Conservation (phyloP, 2,329 filamentous ascomycete species). For the Alternaria arborescens region DNA sequence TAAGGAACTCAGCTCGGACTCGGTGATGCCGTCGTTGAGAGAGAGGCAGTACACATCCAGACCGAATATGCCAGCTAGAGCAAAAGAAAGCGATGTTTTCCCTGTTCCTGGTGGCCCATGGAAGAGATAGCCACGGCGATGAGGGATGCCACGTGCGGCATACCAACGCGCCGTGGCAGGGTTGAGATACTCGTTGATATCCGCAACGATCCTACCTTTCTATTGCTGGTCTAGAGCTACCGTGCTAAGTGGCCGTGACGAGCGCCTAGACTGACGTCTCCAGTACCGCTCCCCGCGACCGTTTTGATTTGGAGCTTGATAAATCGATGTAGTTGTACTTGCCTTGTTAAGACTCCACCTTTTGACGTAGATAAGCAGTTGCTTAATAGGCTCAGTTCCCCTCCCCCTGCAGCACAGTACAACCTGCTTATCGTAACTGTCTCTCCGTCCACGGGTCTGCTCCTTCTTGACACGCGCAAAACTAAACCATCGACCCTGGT, state of each 20-base stretch:
- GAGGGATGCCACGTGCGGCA: constrained; percentile 82
- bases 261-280: constrained; percentile 43
- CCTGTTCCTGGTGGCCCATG: constrained; percentile 83
- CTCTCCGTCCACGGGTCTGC: constrained; percentile 28
- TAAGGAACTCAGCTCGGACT: constrained; percentile 64
- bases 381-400: constrained; percentile 58
- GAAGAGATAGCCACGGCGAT: constrained; percentile 83
- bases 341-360: constrained; percentile 54
- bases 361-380: constrained; percentile 56
- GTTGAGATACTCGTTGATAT: constrained; percentile 80
- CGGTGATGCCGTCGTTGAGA: constrained; percentile 72
- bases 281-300: constrained; percentile 42
- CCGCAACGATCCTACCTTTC: constrained; percentile 71
- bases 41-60: constrained; percentile 58
- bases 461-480: constrained; percentile 50
- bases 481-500: constrained; percentile 52
- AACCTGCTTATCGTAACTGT: constrained; percentile 53
- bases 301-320: constrained; percentile 50
- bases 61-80: constrained; percentile 58
- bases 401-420: constrained; percentile 58
- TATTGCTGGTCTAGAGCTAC: constrained; percentile 75
- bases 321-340: constrained; percentile 56
- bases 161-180: constrained; percentile 81
- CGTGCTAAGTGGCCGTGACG: constrained; percentile 70
- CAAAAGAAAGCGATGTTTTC: constrained; percentile 63